These are phyloP conservation scores for Populus nigra DNA, from an alignment of 345 rosid species.

Conservation along the genomic window DNA sequence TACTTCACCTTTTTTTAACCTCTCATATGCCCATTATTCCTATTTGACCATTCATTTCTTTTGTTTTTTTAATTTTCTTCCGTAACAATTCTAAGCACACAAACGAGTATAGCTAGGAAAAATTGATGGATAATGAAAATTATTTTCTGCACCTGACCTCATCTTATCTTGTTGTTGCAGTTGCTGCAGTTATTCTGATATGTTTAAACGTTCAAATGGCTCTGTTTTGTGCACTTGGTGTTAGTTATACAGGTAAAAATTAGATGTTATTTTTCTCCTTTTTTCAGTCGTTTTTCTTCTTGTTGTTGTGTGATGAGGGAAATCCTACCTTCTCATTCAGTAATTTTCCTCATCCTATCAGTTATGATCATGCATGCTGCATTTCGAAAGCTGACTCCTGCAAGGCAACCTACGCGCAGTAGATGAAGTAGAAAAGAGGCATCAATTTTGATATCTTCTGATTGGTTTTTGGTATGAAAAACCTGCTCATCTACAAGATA, in stretches of 20 bases:
- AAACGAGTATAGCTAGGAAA: neutral
- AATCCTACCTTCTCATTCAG: neutral
- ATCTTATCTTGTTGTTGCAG: conserved; percentile 47
- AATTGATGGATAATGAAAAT: neutral
- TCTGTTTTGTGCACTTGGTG: conserved; percentile 56
- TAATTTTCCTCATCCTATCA: conserved; percentile 18
- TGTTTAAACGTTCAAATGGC: conserved; percentile 83
- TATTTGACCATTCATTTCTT: neutral
- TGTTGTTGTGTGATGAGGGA: neutral
- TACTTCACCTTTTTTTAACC: neutral
- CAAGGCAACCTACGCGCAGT: conserved; percentile 44
- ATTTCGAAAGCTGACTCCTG: conserved; percentile 66
- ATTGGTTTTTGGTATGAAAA: neutral
- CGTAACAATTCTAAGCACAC: neutral
- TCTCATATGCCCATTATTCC: neutral
- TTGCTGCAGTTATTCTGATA: conserved; percentile 58
- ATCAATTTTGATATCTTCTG: neutral
- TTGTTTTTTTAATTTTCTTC: neutral
- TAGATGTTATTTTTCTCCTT: neutral
- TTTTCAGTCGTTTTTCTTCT: neutral
- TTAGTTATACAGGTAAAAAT: conserved; percentile 70
- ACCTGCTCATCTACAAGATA: neutral
- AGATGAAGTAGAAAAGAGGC: conserved; percentile 3
- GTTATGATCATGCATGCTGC: conserved; percentile 79
- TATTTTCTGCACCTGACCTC: neutral